Evolutionary conservation across 176 grass and related monocot species (phyloP).

Genomic region (Oryza officinalis): DNA sequence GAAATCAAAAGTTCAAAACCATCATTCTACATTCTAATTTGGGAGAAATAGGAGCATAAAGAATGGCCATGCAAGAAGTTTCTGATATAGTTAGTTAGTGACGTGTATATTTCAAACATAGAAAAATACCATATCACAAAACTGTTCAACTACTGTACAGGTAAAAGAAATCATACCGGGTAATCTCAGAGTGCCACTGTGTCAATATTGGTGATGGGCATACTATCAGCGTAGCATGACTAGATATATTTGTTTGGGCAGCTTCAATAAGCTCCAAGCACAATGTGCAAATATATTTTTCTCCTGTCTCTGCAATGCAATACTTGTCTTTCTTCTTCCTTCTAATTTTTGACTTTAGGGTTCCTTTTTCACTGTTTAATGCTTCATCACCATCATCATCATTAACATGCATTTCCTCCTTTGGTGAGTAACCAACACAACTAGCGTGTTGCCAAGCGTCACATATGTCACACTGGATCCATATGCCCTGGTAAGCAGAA

Average conservation of each 20-base stretch:
- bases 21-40: slow-evolving; percentile 17
- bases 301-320: slow-evolving; percentile 58
- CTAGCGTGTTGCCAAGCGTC: slow-evolving; percentile 95
- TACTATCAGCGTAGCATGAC: slow-evolving; percentile 83
- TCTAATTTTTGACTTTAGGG: slow-evolving; percentile 52
- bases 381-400: slow-evolving; percentile 35
- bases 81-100: not conserved
- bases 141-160: not conserved
- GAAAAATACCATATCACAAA: not conserved
- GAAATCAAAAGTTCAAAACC: slow-evolving; percentile 8
- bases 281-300: slow-evolving; percentile 58
- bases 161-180: slow-evolving; percentile 65
- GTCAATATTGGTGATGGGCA: slow-evolving; percentile 86
- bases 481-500: slow-evolving; percentile 73
- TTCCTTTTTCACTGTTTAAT: slow-evolving; percentile 41
- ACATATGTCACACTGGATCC: slow-evolving; percentile 92
- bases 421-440: slow-evolving; percentile 82
- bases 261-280: slow-evolving; percentile 88
- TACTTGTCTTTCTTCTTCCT: slow-evolving; percentile 61
- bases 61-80: slow-evolving; percentile 2
- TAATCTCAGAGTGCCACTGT: slow-evolving; percentile 95
- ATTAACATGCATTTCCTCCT: slow-evolving; percentile 43
- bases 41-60: slow-evolving; percentile 4
- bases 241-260: slow-evolving; percentile 55
- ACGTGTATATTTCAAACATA: not conserved